A percentile compares a stretch with the other conserved stretches of the same genome.
These are phyloP conservation scores for Coniella vitis DNA, from an alignment of 2,329 filamentous ascomycete genomes.

Conservation along the genomic window DNA sequence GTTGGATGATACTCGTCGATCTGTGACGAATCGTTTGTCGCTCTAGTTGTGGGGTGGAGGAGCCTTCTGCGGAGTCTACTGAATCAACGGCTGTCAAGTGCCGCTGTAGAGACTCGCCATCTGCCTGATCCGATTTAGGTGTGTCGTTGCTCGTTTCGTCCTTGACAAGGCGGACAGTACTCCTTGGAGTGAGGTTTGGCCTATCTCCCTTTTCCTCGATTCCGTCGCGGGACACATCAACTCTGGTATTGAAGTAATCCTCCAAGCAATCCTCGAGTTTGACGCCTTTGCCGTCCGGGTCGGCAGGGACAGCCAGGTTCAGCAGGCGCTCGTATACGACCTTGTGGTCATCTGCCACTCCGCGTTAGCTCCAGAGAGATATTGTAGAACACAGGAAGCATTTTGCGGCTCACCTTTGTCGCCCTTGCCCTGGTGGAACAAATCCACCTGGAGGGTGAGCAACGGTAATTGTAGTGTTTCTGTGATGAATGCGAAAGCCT, in stretches of 20 bases:
- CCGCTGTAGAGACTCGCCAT: slow-evolving; percentile 25
- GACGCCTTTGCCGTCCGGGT: slow-evolving; percentile 62
- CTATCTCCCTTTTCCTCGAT: slow-evolving; percentile 39
- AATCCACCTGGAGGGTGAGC: slow-evolving; percentile 85
- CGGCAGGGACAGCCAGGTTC: slow-evolving; percentile 81
- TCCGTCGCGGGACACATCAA: slow-evolving; percentile 77
- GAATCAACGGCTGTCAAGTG: slow-evolving; percentile 27
- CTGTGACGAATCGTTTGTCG: slow-evolving; percentile 37
- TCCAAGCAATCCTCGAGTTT: slow-evolving; percentile 88
- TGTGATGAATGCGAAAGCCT: slow-evolving; percentile 92
- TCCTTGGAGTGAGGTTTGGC: slow-evolving; percentile 22
- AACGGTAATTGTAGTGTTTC: slow-evolving; percentile 82
- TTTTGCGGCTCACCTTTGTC: slow-evolving; percentile 30
- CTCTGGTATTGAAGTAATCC: slow-evolving; percentile 88
- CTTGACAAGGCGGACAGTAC: slow-evolving; percentile 28
- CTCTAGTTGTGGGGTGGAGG: slow-evolving; percentile 19
- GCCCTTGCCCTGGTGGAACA: slow-evolving; percentile 80
- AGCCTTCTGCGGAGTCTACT: slow-evolving; percentile 16
- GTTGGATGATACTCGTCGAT: slow-evolving; percentile 56
- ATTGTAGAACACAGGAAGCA: background rate
- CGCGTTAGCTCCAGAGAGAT: background rate
- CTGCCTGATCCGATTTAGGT: slow-evolving; percentile 15
- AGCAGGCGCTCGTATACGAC: slow-evolving; percentile 86
- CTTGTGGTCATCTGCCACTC: slow-evolving; percentile 74
- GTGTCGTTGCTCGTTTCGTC: slow-evolving; percentile 15